These are phyloP conservation scores for Aspergillus brasiliensis DNA, from an alignment of 2,329 filamentous ascomycete species.

Conservation along the genomic window DNA sequence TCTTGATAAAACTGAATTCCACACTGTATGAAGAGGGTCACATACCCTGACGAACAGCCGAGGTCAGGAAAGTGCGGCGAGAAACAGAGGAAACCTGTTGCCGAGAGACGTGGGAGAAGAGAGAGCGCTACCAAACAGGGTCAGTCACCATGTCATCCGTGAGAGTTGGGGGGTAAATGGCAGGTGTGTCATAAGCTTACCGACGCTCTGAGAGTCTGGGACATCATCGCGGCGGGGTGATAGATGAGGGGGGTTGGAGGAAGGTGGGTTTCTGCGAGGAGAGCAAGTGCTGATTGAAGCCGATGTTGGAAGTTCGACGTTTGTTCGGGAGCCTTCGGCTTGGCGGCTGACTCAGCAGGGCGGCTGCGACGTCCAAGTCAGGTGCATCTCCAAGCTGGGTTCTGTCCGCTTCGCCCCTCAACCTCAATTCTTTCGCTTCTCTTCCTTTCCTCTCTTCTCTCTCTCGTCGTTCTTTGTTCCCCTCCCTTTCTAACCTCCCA, in stretches of 20 bases:
- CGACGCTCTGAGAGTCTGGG: constrained; percentile 63
- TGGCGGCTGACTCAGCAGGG: constrained; percentile 30
- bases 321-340: constrained; percentile 31
- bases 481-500: constrained; percentile 9
- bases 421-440: constrained; percentile 17
- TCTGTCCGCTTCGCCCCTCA: constrained; percentile 18
- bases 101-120: constrained; percentile 62
- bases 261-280: constrained; percentile 24
- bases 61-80: constrained; percentile 66
- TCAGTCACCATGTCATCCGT: constrained; percentile 7
- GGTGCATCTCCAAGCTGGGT: constrained; percentile 1
- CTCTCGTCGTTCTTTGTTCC: constrained; percentile 15
- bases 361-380: constrained; percentile 9
- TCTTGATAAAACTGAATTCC: constrained; percentile 25
- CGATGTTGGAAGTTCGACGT: constrained; percentile 28
- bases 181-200: constrained; percentile 44
- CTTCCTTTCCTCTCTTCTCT: constrained; percentile 15
- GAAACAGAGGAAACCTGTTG: constrained; percentile 57
- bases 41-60: constrained; percentile 64
- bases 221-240: constrained; percentile 54
- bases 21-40: constrained; percentile 25
- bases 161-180: neutral
- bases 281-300: constrained; percentile 21
- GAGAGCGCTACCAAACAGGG: constrained; percentile 55
- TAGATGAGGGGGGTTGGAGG: constrained; percentile 29